A percentile compares a stretch with the other conserved stretches of the same genome.
Evolutionary conservation across 352 stramenopile genomes (phyloP).

Genomic region (Pythium aristosporum): DNA sequence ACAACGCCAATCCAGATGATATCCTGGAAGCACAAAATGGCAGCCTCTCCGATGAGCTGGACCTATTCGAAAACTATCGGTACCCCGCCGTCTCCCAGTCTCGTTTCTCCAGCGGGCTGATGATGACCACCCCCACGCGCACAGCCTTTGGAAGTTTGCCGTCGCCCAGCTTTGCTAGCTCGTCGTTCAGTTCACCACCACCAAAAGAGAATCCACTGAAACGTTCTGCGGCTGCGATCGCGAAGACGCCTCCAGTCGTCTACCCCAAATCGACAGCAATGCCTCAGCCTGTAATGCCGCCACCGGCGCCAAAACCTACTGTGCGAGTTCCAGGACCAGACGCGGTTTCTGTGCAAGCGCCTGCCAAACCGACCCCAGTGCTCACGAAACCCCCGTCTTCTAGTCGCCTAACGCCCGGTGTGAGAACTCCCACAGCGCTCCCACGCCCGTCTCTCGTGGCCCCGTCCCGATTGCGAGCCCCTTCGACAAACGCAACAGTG

Average conservation of each 20-base stretch:
- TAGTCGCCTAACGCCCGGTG: slow-evolving; percentile 3
- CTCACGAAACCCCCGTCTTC: slow-evolving; percentile 4
- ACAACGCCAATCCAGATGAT: slow-evolving; percentile 28
- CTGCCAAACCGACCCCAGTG: background rate
- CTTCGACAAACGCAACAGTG: background rate
- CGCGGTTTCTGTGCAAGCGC: background rate
- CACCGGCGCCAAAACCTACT: background rate
- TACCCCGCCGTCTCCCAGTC: slow-evolving; percentile 28
- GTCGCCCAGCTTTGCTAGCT: slow-evolving; percentile 19
- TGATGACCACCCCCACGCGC: background rate
- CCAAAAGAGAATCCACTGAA: slow-evolving; percentile 31
- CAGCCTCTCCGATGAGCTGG: slow-evolving; percentile 25
- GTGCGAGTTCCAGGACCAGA: background rate
- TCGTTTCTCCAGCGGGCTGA: slow-evolving; percentile 3
- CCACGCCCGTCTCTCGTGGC: slow-evolving; percentile 11
- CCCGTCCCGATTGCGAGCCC: slow-evolving; percentile 12
- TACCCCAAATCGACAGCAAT: background rate
- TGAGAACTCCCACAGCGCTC: background rate
- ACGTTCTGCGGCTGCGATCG: slow-evolving; percentile 31
- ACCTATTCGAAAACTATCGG: slow-evolving; percentile 31
- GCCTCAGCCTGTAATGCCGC: background rate
- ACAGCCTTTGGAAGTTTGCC: background rate
- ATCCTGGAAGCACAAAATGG: slow-evolving; percentile 35
- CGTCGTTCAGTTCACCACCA: slow-evolving; percentile 15
- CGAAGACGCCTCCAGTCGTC: slow-evolving; percentile 29